Evolutionary conservation across 2,329 filamentous ascomycete genomes (phyloP), one percentile per base, ranked within the genome.

Genomic region (Sporothrix humicola): DNA sequence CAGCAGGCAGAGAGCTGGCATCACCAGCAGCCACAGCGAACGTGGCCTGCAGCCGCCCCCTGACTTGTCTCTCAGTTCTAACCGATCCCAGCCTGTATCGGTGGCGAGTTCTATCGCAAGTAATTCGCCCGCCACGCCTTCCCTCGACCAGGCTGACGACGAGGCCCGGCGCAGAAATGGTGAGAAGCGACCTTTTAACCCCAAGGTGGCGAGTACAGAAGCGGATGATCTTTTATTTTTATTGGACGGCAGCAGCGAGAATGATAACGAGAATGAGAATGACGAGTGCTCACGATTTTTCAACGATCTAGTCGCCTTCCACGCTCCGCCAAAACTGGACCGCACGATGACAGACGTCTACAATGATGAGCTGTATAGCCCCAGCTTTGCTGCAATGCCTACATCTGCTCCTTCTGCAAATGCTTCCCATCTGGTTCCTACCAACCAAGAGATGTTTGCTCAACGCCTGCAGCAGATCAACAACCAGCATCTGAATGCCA

Each of bases 321-420:
- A 84, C 75, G 84, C 85, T 54, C 84, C 90, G 37, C 92, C 94
- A 37, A 96, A 95, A 82, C 88, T 97, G 76, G 91, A 94, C 77
- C 88, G 94, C 73, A 96, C 94, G 0, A 93, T 96, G 83, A 95
- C 94, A 20, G 94, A 97, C 79, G 88, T 93, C 69, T 95, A 93
- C 79, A 88, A 90, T 78, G 95, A 97, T 80, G 93, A 96, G 81
- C 87, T 97, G 0, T 97, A 93, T 85, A 94, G 91, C 77, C 91
- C 92, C 0, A 87, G 86, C 77, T 90, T 90, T 74, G 85, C 84
- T 75, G 85, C 85, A 48, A 85, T 90, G 78, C 87, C 87, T 0
- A 86, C 88, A 0, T 83, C 89, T 4, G 83, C 89, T 2, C 85
- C 87, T 12, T 82, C 85, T 9, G 84, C 85, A 75, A 69, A 48